Percentiles rank a stretch among this genome's conserved stretches.
Evolutionary conservation across 148 eudicot genomes (phyloP).

Genomic region (Tetragonia tetragonoides): DNA sequence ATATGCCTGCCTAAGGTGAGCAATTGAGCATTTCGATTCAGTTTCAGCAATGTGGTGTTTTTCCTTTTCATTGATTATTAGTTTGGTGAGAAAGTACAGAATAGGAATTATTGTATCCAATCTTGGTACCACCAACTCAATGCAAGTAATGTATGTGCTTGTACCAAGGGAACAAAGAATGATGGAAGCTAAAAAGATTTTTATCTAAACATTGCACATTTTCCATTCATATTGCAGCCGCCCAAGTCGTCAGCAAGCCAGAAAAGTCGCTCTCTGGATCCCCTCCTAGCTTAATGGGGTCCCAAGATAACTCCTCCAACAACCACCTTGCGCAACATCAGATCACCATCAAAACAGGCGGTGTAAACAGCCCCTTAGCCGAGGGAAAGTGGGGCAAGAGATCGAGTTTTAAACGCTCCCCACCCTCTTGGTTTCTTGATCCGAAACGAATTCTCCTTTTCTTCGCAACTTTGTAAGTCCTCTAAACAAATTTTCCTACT

Average conservation of each 20-base stretch:
- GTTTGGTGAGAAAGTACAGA: too few species aligned
- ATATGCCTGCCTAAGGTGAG: background rate
- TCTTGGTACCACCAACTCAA: background rate
- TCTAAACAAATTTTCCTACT: background rate
- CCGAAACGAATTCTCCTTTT: constrained; percentile 65
- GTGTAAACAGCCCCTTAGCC: constrained; percentile 14
- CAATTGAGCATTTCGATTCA: too few species aligned
- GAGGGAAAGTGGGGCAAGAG: constrained; percentile 45
- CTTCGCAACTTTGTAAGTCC: constrained; percentile 81
- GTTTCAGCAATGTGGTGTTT: too few species aligned
- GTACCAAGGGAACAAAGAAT: constrained; percentile 10
- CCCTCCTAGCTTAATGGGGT: constrained; percentile 27
- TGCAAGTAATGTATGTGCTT: constrained; percentile 14
- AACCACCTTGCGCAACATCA: constrained; percentile 54
- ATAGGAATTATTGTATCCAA: too few species aligned
- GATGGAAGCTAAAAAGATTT: background rate
- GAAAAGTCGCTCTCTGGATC: constrained; percentile 41
- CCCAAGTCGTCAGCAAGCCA: constrained; percentile 41
- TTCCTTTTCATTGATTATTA: too few species aligned
- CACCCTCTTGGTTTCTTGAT: constrained; percentile 38
- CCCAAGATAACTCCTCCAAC: constrained; percentile 31
- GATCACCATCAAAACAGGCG: constrained; percentile 55
- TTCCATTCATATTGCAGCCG: constrained; percentile 32
- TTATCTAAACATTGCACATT: constrained; percentile 8
- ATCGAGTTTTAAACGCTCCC: constrained; percentile 52